Base-by-base conservation (phyloP, 148 eudicot genomes). In the Fagopyrum esculentum region DNA sequence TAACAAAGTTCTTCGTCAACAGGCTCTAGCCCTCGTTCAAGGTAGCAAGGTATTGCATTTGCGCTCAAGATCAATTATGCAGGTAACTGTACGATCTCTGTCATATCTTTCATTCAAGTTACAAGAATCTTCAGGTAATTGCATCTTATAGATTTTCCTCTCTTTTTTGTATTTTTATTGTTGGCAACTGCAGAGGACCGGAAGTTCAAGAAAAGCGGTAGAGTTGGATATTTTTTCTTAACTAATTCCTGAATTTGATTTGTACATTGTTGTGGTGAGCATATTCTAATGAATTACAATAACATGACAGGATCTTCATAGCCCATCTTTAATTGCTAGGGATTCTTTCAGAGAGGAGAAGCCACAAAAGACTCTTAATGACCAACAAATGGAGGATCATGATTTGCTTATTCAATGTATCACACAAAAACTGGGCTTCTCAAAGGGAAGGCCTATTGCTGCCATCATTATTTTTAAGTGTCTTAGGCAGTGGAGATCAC, bases 381-480 rank as follows among this genome's bases (percentile, higher is more conserved):
- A 92, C 35, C 90, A 90, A 78, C 97, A 89, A 78, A 93, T 88
- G 74, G 95, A 92, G 85, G 83, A 89, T 78, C 96, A 93, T 77
- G 93, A 93, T 71, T 83, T 93, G 88, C 90, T 90, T 77, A 89
- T 89, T 76, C 87, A 89, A 60, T 93, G 96, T 81, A 79, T 93
- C 55, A 88, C 93, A 40, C 90, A 90, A 81, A 90, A 84, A 69
- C 89, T 93, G 70, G 93, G 93, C 56, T 90, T 93, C 76, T 80
- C 88, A 49, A 90, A 76, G 82, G 98, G 84, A 30, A 83, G 93
- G 51, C 93, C 98, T 46, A 86, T 90, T 80, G 93, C 96, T 73
- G 98, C 98, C 19, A 90, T 93, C 77, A 87, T 90, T 63, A 90
- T 90, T 69, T 93, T 86, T 87, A 93, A 89, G 80, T 93, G 98